Percentiles rank a stretch among this genome's conserved stretches.
phyloP scores from a whole-genome alignment of 2,329 filamentous ascomycete genomes.

The Trichoderma sp. region DNA sequence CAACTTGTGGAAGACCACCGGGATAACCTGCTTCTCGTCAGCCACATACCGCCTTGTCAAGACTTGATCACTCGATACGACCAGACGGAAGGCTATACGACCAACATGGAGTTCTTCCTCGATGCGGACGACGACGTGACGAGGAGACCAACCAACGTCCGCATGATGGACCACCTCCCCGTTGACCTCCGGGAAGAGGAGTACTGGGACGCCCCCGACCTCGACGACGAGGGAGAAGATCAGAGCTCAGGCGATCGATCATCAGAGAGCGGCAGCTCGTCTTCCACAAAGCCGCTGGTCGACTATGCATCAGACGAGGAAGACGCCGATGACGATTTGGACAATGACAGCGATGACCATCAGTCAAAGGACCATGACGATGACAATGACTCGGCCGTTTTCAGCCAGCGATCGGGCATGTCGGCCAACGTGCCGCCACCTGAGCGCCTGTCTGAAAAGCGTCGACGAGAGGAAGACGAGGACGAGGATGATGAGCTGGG shows the following conservation, averaged over 20 bases:
- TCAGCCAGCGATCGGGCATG: conserved; percentile 19
- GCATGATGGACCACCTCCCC: conserved; percentile 70
- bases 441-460: conserved; percentile 84
- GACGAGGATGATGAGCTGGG: conserved; percentile 88
- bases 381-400: conserved; percentile 41
- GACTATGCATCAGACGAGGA: conserved; percentile 94
- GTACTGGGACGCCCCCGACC: conserved; percentile 90
- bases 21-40: conserved; percentile 73
- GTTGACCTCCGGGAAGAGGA: conserved; percentile 86
- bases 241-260: conserved; percentile 38
- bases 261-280: conserved; percentile 63
- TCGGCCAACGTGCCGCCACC: conserved; percentile 57
- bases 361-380: conserved; percentile 38
- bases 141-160: conserved; percentile 50
- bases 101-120: conserved; percentile 69
- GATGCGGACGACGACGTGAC: conserved; percentile 66
- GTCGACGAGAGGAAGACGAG: conserved; percentile 79
- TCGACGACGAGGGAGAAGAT: conserved; percentile 71
- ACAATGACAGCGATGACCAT: conserved; percentile 49
- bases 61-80: conserved; percentile 77
- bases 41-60: conserved; percentile 83
- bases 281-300: conserved; percentile 71
- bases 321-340: conserved; percentile 60
- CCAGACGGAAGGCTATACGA: conserved; percentile 69
- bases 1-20: conserved; percentile 85